Percentiles rank a stretch among this genome's conserved stretches.
These are phyloP conservation scores for Sanguinoderma infundibulare DNA, from an alignment of 1,284 basidiomycete genomes.

Conservation along the genomic window DNA sequence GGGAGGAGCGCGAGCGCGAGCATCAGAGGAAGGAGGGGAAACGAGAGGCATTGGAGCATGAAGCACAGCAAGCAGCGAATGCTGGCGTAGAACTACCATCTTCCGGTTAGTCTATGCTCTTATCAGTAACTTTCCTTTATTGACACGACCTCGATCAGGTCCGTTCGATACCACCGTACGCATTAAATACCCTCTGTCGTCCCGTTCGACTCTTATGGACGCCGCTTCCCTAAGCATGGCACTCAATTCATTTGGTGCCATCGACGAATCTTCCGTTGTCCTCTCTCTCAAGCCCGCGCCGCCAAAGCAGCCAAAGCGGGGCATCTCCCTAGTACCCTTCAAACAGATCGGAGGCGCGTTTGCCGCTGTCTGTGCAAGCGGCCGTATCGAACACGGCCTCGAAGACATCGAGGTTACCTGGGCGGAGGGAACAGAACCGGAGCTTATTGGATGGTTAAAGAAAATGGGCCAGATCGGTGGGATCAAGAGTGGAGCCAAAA, in stretches of 20 bases:
- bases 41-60: slow-evolving; percentile 38
- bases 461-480: slow-evolving; percentile 65
- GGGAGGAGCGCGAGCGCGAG: slow-evolving; percentile 69
- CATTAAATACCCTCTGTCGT: slow-evolving; percentile 65
- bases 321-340: slow-evolving; percentile 75
- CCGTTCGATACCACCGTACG: slow-evolving; percentile 74
- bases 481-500: neutral
- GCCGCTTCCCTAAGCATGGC: slow-evolving; percentile 53
- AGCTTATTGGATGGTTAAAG: slow-evolving; percentile 76
- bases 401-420: slow-evolving; percentile 53
- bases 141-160: slow-evolving; percentile 45
- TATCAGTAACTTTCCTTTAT: neutral
- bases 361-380: slow-evolving; percentile 68
- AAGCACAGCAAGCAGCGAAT: slow-evolving; percentile 22
- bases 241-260: slow-evolving; percentile 62
- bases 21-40: slow-evolving; percentile 49
- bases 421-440: slow-evolving; percentile 69
- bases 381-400: slow-evolving; percentile 46
- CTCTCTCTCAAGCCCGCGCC: slow-evolving; percentile 57
- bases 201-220: slow-evolving; percentile 59
- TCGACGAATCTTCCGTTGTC: slow-evolving; percentile 67
- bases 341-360: slow-evolving; percentile 75
- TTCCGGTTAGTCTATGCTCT: slow-evolving; percentile 44
- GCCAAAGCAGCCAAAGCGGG: slow-evolving; percentile 66
- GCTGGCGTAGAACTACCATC: slow-evolving; percentile 52